These are phyloP conservation scores for Tuber borchii DNA, from an alignment of 495 filamentous ascomycete genomes.

Conservation along the genomic window DNA sequence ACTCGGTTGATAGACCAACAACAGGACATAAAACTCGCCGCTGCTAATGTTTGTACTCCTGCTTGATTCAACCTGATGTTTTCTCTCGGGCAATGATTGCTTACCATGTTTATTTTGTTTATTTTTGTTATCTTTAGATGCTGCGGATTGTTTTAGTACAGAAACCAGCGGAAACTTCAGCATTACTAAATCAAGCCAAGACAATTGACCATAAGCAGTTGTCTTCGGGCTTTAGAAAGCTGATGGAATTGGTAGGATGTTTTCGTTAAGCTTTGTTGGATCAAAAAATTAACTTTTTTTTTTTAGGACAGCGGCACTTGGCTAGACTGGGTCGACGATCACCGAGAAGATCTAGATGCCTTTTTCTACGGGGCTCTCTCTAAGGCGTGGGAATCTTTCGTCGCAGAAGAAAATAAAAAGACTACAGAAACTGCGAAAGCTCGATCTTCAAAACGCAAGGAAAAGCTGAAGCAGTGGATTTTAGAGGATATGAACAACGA, in stretches of 20 bases:
- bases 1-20: constrained; percentile 64
- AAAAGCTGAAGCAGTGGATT: constrained; percentile 73
- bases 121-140: constrained; percentile 23
- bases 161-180: constrained; percentile 74
- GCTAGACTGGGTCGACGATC: constrained; percentile 76
- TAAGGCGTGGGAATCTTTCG: constrained; percentile 77
- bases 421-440: constrained; percentile 64
- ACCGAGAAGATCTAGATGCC: constrained; percentile 69
- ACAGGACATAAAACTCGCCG: constrained; percentile 61
- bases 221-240: constrained; percentile 69
- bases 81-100: background rate
- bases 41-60: constrained; percentile 56
- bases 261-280: background rate
- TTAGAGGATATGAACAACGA: constrained; percentile 59
- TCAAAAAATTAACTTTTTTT: constrained; percentile 15
- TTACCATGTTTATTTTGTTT: background rate
- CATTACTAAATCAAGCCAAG: constrained; percentile 63
- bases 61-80: background rate
- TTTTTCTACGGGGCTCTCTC: constrained; percentile 73
- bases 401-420: constrained; percentile 66
- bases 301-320: constrained; percentile 70
- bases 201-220: constrained; percentile 62
- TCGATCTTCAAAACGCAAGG: constrained; percentile 66
- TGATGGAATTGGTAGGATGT: constrained; percentile 58
- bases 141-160: constrained; percentile 90